Conservation (phyloP, 2,329 filamentous ascomycete genomes). For the Paecilomyces formosus region DNA sequence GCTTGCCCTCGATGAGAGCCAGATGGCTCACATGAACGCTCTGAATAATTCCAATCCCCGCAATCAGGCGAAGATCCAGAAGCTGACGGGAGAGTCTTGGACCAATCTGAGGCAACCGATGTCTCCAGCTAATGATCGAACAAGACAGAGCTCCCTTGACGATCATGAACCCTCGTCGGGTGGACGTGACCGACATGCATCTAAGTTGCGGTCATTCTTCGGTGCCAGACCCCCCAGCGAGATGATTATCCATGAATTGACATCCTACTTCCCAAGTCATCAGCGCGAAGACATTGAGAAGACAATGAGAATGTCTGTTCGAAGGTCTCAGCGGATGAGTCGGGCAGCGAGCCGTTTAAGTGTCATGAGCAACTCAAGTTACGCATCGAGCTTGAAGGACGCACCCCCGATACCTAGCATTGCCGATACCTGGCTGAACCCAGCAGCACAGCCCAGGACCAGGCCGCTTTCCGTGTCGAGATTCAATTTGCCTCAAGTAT, state of each 20-base stretch:
- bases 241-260: conserved; percentile 91
- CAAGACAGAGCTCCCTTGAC: conserved; percentile 19
- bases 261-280: conserved; percentile 95
- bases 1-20: conserved; percentile 81
- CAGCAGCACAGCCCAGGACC: conserved; percentile 45
- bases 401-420: conserved; percentile 94
- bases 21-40: conserved; percentile 60
- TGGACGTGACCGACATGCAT: conserved; percentile 24
- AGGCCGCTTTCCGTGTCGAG: conserved; percentile 55
- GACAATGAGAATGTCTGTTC: conserved; percentile 85
- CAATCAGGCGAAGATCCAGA: conserved; percentile 80
- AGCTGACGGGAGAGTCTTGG: conserved; percentile 81
- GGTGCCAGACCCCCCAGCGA: conserved; percentile 91
- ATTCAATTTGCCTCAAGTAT: conserved; percentile 51
- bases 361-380: conserved; percentile 87
- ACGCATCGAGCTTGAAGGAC: conserved; percentile 85
- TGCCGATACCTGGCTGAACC: conserved; percentile 79
- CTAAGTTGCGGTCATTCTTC: conserved; percentile 60
- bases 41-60: conserved; percentile 59
- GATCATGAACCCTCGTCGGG: conserved; percentile 20
- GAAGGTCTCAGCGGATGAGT: conserved; percentile 83
- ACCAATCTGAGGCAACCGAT: conserved; percentile 79
- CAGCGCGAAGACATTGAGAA: conserved; percentile 90
- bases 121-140: conserved; percentile 52
- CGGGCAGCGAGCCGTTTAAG: conserved; percentile 88